Conservation (phyloP, 2,329 filamentous ascomycete genomes). For the Penicillium sp. region DNA sequence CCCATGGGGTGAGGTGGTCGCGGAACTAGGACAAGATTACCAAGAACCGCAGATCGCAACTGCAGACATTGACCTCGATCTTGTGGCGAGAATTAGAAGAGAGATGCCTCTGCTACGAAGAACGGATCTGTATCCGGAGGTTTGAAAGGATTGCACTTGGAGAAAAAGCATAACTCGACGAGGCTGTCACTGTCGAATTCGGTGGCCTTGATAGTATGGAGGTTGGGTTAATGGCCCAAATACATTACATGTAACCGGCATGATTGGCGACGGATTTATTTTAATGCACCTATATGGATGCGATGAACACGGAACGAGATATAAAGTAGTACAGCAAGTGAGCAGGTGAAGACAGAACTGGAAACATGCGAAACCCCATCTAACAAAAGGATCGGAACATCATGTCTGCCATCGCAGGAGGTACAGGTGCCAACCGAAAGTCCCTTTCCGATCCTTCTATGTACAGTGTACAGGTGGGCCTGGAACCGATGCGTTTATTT, state of each 20-base stretch:
- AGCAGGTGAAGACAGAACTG: slow-evolving; percentile 20
- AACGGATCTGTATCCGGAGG: slow-evolving; percentile 47
- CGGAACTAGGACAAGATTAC: slow-evolving; percentile 51
- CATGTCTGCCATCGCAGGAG: slow-evolving; percentile 28
- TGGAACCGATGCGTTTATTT: slow-evolving; percentile 36
- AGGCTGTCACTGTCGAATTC: too few relatives aligned
- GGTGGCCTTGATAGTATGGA: too few relatives aligned
- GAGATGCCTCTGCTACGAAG: slow-evolving; percentile 55
- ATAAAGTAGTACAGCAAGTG: slow-evolving; percentile 23
- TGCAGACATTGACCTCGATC: slow-evolving; percentile 51
- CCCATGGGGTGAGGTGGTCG: slow-evolving; percentile 74
- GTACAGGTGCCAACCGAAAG: slow-evolving; percentile 28
- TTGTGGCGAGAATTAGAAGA: slow-evolving; percentile 48
- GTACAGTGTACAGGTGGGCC: slow-evolving; percentile 38
- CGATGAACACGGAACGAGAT: slow-evolving; percentile 16
- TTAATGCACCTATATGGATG: slow-evolving; percentile 17
- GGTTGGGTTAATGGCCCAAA: too few relatives aligned
- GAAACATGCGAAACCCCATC: slow-evolving; percentile 31
- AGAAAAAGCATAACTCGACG: too few relatives aligned
- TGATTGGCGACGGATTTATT: slow-evolving; percentile 13
- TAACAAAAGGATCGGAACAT: slow-evolving; percentile 31
- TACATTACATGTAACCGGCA: too few relatives aligned
- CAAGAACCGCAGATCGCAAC: slow-evolving; percentile 44
- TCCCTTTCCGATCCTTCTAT: slow-evolving; percentile 36
- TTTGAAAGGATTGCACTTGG: slow-evolving; percentile 28